These are phyloP conservation scores for Pseudogymnoascus sp. DNA, from an alignment of 2,329 filamentous ascomycete species.

Conservation along the genomic window DNA sequence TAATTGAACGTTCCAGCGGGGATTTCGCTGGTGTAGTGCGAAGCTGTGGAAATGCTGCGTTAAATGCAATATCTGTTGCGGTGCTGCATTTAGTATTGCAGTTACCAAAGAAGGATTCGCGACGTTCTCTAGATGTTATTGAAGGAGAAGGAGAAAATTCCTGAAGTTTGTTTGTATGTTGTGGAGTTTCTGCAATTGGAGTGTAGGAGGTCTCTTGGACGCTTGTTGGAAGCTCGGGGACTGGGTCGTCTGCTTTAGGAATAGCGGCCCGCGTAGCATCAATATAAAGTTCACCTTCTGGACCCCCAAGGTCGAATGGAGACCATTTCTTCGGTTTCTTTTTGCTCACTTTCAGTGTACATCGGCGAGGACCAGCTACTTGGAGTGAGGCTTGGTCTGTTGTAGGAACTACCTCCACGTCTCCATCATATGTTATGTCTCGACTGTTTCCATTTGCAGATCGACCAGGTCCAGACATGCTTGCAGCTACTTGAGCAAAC, in stretches of 20 bases:
- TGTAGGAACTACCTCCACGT: not conserved
- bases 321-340: slow-evolving; percentile 4
- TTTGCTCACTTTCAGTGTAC: not conserved
- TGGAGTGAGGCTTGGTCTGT: not conserved
- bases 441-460: not conserved
- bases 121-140: not conserved
- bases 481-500: slow-evolving; percentile 5
- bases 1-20: slow-evolving; percentile 3
- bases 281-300: slow-evolving; percentile 4
- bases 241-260: not conserved
- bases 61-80: not conserved
- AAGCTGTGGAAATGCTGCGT: not conserved
- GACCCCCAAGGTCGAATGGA: not conserved
- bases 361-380: not conserved
- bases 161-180: not conserved
- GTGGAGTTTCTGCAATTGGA: not conserved
- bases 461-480: not conserved
- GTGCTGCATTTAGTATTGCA: not conserved
- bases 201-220: not conserved
- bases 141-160: not conserved
- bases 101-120: not conserved
- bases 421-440: not conserved
- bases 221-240: not conserved
- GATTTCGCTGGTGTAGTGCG: not conserved
- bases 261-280: not conserved